Evolutionary conservation across 306 rosid species (phyloP).

Genomic region (Styphnolobium japonicum): DNA sequence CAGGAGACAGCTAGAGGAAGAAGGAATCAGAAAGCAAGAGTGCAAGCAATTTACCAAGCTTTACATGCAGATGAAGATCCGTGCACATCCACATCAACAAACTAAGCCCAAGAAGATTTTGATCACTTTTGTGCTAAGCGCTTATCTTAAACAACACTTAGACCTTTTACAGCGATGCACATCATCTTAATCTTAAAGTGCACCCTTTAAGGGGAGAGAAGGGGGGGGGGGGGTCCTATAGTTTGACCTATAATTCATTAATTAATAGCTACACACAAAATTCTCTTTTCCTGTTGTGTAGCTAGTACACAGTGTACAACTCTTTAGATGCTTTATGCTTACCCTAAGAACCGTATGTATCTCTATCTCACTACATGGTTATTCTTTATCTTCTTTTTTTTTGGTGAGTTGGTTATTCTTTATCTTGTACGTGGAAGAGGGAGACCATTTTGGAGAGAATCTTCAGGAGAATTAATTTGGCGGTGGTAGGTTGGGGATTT

Average conservation of each 20-base stretch:
- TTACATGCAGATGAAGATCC: background rate
- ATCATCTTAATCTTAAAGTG: background rate
- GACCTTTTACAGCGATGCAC: background rate
- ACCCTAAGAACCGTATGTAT: background rate
- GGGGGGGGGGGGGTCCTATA: no score
- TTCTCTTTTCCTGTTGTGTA: background rate
- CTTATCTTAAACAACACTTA: background rate
- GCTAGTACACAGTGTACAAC: background rate
- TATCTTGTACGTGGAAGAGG: background rate
- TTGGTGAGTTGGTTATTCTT: no score
- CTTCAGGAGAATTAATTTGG: background rate
- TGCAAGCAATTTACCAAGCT: background rate
- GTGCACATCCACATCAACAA: background rate
- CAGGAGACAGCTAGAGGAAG: slow-evolving; percentile 17
- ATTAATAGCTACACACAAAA: background rate
- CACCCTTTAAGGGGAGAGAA: background rate
- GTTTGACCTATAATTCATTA: background rate
- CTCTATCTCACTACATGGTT: background rate
- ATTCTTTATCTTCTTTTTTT: no score
- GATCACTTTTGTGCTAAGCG: background rate
- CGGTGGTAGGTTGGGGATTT: background rate
- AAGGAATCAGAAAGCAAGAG: background rate
- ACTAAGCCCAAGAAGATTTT: background rate
- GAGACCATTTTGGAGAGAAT: background rate
- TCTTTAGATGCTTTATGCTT: background rate